Evolutionary conservation across 2,329 filamentous ascomycete species (phyloP).

Genomic region (Alternaria infectoria): DNA sequence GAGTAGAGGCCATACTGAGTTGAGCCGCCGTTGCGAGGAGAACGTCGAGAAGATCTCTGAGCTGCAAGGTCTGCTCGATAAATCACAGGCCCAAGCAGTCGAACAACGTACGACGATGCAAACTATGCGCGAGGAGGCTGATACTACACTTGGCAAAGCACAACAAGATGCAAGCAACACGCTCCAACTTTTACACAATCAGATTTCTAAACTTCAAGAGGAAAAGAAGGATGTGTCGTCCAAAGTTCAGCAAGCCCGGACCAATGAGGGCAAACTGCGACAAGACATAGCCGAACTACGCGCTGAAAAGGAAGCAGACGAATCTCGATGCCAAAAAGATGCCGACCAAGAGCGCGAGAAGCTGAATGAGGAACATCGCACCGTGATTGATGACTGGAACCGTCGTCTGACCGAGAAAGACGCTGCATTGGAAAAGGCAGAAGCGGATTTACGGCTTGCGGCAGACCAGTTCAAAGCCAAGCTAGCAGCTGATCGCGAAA

Average conservation of each 20-base stretch:
- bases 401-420: constrained; percentile 15
- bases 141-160: constrained; percentile 1
- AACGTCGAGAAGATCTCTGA: not conserved
- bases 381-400: constrained; percentile 12
- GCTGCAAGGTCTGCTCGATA: constrained; percentile 10
- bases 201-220: constrained; percentile 4
- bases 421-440: constrained; percentile 16
- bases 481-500: constrained; percentile 20
- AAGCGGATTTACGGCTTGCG: constrained; percentile 17
- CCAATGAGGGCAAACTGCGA: constrained; percentile 16
- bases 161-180: constrained; percentile 9
- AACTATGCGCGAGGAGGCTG: constrained; percentile 15
- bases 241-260: constrained; percentile 12
- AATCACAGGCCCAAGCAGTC: constrained; percentile 12
- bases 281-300: constrained; percentile 14
- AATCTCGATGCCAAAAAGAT: constrained; percentile 6
- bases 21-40: constrained; percentile 4
- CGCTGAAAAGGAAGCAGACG: constrained; percentile 5
- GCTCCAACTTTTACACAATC: constrained; percentile 9
- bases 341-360: not conserved
- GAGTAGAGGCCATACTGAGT: not conserved
- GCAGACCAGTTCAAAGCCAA: constrained; percentile 19
- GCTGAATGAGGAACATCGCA: constrained; percentile 2
- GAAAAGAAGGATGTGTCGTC: constrained; percentile 18
- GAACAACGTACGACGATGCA: constrained; percentile 16